Evolutionary conservation across 192 early-diverging fungal species (phyloP).

Genomic region (Coemansia nantahalensis): DNA sequence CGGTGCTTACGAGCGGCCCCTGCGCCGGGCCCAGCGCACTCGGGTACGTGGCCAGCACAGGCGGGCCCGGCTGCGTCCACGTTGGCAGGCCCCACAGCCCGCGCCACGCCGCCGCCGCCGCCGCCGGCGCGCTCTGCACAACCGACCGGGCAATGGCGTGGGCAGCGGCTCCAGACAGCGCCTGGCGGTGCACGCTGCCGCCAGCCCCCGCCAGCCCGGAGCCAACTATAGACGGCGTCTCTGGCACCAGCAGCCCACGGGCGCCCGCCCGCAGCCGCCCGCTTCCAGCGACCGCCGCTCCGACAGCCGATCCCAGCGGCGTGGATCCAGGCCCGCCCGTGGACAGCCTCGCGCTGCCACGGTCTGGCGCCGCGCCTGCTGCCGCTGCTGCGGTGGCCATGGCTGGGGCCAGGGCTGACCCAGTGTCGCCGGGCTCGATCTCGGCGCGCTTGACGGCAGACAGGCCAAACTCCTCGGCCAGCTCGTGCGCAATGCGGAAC

Average conservation of each 20-base stretch:
- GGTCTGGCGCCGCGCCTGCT: too few species aligned
- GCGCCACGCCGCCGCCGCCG: constrained; percentile 41
- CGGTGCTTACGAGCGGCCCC: constrained; percentile 19
- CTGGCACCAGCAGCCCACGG: constrained; percentile 36
- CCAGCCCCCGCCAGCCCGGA: constrained; percentile 5
- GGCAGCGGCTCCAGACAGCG: constrained; percentile 8
- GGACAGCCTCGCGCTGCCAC: constrained; percentile 1
- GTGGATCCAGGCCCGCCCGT: constrained; percentile 10
- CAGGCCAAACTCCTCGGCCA: constrained; percentile 52
- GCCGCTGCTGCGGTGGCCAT: too few species aligned
- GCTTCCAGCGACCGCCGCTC: constrained; percentile 27
- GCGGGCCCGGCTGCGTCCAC: constrained; percentile 48
- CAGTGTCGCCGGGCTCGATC: constrained; percentile 40
- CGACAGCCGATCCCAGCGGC: constrained; percentile 19
- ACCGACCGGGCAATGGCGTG: constrained; percentile 12
- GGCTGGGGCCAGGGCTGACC: constrained; percentile 2
- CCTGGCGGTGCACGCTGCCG: constrained; percentile 7
- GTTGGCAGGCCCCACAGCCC: constrained; percentile 53
- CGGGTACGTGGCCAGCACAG: constrained; percentile 47
- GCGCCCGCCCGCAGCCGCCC: constrained; percentile 42
- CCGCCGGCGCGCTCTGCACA: constrained; percentile 21
- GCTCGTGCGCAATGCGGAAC: constrained; percentile 48
- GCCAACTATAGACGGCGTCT: constrained; percentile 28
- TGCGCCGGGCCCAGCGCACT: constrained; percentile 43
- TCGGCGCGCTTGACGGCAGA: constrained; percentile 46